A percentile compares a stretch with the other conserved stretches of the same genome.
These are phyloP conservation scores for Blastobotrys mokoenaii DNA, from an alignment of 805 yeast species.

Conservation along the genomic window DNA sequence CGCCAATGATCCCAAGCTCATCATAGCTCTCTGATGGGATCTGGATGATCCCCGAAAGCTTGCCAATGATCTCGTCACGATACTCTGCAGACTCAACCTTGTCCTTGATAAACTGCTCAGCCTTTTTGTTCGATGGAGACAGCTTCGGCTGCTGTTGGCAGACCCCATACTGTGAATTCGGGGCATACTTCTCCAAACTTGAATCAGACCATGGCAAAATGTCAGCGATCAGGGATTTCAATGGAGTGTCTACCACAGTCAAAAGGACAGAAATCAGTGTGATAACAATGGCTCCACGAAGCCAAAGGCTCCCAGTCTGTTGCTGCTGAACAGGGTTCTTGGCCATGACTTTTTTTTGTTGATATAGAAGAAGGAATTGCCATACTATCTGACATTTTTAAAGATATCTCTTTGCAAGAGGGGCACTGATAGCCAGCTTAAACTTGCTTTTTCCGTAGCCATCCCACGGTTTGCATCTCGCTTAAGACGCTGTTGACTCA, in stretches of 20 bases:
- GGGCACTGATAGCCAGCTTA: too few species aligned
- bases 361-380: neutral
- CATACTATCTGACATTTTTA: too few species aligned
- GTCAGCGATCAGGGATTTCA: too few species aligned
- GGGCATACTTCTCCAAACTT: neutral
- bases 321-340: too few species aligned
- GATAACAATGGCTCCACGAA: neutral
- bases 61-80: slow-evolving; percentile 1
- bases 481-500: too few species aligned
- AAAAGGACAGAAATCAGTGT: neutral
- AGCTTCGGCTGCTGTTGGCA: slow-evolving; percentile 1
- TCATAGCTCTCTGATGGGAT: slow-evolving; percentile 62
- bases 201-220: neutral
- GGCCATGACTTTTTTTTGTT: neutral
- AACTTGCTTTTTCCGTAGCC: too few species aligned
- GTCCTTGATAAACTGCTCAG: slow-evolving; percentile 1
- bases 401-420: too few species aligned
- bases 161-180: neutral
- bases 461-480: too few species aligned
- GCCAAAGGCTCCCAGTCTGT: too few species aligned
- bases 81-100: slow-evolving; percentile 1
- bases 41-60: slow-evolving; percentile 42
- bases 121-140: neutral
- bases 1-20: slow-evolving; percentile 39
- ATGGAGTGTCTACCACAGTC: too few species aligned